Percentiles rank a stretch among this genome's conserved stretches.
Conservation (phyloP, 2,329 filamentous ascomycete genomes). For the Orbilia ellipsospora region DNA sequence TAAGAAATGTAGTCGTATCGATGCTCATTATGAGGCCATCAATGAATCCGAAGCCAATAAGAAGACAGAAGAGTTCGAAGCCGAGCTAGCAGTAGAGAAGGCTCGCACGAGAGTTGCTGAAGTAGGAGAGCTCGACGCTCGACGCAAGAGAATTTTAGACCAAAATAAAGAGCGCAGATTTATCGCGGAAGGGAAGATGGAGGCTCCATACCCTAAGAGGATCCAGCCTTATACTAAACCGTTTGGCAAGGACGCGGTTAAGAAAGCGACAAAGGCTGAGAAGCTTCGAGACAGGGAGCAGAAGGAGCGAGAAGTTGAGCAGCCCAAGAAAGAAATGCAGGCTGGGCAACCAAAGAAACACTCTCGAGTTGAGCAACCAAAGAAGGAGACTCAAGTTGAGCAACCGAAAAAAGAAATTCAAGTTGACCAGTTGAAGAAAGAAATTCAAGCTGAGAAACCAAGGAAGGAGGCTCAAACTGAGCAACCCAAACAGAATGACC, state of each 20-base stretch:
- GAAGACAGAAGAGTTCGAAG: conserved; percentile 61
- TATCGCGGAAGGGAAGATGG: conserved; percentile 22
- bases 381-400: background rate
- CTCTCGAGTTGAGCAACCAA: background rate
- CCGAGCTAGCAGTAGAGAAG: conserved; percentile 67
- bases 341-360: background rate
- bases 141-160: conserved; percentile 69
- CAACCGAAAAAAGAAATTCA: background rate
- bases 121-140: conserved; percentile 68
- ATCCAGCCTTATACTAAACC: conserved; percentile 10
- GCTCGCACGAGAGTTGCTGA: conserved; percentile 61
- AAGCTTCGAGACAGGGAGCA: no score
- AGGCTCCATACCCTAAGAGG: conserved; percentile 9
- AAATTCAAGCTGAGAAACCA: background rate
- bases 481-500: background rate
- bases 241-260: conserved; percentile 6
- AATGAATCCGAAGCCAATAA: conserved; percentile 61
- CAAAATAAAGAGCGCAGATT: conserved; percentile 60
- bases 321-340: background rate
- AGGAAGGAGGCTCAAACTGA: background rate
- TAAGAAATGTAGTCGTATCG: conserved; percentile 64
- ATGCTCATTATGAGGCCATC: conserved; percentile 63
- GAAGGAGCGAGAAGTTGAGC: background rate
- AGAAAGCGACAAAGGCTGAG: background rate
- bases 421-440: background rate